Percentiles rank a stretch among this genome's conserved stretches.
Evolutionary conservation across 176 grass and related monocot genomes (phyloP).

Genomic region (Paspalum notatum): DNA sequence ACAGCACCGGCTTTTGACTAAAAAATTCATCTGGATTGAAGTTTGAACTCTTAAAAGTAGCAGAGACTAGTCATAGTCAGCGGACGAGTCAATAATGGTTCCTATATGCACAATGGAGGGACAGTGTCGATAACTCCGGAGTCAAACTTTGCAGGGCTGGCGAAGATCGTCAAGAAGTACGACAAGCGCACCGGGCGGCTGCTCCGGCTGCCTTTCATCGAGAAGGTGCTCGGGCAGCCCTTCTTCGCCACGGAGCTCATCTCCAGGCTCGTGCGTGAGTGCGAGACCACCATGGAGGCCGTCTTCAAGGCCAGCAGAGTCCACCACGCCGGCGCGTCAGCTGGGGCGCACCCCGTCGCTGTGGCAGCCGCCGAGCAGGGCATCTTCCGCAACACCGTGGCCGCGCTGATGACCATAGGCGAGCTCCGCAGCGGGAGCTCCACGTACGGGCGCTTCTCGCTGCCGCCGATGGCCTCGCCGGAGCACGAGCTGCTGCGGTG

Average conservation of each 20-base stretch:
- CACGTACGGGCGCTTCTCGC: conserved; percentile 64
- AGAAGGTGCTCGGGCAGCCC: conserved; percentile 70
- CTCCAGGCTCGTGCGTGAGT: conserved; percentile 68
- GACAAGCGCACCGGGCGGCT: conserved; percentile 73
- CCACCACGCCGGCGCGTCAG: background rate
- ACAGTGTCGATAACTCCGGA: background rate
- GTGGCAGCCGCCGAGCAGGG: conserved; percentile 28
- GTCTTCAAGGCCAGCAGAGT: conserved; percentile 35
- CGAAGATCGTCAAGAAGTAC: conserved; percentile 89
- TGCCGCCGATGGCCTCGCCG: conserved; percentile 55
- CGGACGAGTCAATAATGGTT: background rate
- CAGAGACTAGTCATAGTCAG: background rate
- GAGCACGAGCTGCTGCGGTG: conserved; percentile 48
- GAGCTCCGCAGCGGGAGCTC: conserved; percentile 73
- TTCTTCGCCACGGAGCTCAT: conserved; percentile 89
- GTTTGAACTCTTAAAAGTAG: background rate
- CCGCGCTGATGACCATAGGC: conserved; percentile 62
- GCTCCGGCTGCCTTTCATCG: conserved; percentile 72
- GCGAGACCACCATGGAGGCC: conserved; percentile 64
- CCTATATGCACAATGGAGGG: background rate
- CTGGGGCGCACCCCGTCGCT: background rate
- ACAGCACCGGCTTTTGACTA: background rate
- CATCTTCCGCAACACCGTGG: conserved; percentile 73
- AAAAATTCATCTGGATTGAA: background rate
- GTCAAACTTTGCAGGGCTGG: conserved; percentile 48